Evolutionary conservation across 2,329 filamentous ascomycete species (phyloP), one percentile per base, ranked within the genome.

Genomic region (Colletotrichum costaricense): DNA sequence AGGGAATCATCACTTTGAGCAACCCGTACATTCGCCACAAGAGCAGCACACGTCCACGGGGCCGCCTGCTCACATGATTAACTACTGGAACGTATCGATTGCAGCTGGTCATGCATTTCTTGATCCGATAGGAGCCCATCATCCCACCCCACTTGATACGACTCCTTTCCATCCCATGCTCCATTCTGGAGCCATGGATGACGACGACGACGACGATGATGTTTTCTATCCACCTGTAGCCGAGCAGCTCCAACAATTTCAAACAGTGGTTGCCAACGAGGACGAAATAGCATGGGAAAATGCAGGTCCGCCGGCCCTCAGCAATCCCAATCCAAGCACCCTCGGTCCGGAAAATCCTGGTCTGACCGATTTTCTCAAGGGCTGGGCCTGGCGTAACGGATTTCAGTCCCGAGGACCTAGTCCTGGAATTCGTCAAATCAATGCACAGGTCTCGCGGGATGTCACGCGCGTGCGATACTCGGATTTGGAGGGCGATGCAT

Each of bases 401-500:
- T 78, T 75, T 30, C 75, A 76, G 55, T 58, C 55, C n/a, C 60
- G 60, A 24, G 69, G 64, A 4, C 64, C 64, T 42, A 49, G 58
- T 12, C 63, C 79, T 70, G 82, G 85, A 63, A 77, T 82, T 38
- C 77, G 78, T 63, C 80, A 82, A 73, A 79, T 81, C 38, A 74
- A 77, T n/a, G 66, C 75, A 38, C 76, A 82, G 68, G 74, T 76
- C 74, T 80, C 35, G 74, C 84, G 46, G 73, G 58, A 69, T 28
- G n/a, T 69, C 14, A 35, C 70, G 30, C 59, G 66, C 6, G 66
- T 75, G 8, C 62, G 78, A 3, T 87, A 86, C 72, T 77, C 79
- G 6, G 85, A 92, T 65, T 83, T 93, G 7, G 78, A 82, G n/a
- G 90, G 89, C 1, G 89, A 92, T 60, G 67, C 76, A 59, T 89